These are phyloP conservation scores for Metrosideros polymorpha DNA, from an alignment of 441 rosid species.

Conservation along the genomic window DNA sequence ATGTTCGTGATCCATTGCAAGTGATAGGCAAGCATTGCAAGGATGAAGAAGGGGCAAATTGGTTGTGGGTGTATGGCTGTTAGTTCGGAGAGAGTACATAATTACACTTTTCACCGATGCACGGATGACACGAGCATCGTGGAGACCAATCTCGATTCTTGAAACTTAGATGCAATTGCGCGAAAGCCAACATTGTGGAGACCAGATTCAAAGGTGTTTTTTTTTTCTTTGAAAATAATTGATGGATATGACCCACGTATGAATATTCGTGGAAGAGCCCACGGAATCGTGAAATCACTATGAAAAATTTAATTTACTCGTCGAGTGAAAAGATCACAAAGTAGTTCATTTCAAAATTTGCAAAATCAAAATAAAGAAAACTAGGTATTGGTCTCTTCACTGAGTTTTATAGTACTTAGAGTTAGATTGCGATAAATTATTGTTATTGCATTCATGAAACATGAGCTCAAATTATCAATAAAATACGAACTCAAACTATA, in stretches of 20 bases:
- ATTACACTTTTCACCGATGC: neutral
- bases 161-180: no score
- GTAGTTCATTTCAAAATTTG: neutral
- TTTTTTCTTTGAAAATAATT: no score
- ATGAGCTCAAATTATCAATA: no score
- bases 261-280: neutral
- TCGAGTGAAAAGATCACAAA: no score
- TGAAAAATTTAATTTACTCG: neutral
- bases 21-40: neutral
- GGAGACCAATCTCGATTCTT: neutral
- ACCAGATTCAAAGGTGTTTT: neutral
- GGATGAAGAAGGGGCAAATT: neutral
- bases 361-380: no score
- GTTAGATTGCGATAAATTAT: no score
- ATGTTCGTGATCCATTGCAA: neutral
- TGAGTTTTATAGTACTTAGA: no score
- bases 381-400: neutral
- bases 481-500: no score
- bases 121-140: no score
- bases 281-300: no score
- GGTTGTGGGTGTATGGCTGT: neutral
- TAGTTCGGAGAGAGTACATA: neutral
- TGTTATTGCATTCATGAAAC: no score
- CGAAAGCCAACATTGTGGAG: no score
- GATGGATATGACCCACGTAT: accelerated